Evolutionary conservation across 2,329 filamentous ascomycete species (phyloP).

Genomic region (Aspergillus quadricinctus): DNA sequence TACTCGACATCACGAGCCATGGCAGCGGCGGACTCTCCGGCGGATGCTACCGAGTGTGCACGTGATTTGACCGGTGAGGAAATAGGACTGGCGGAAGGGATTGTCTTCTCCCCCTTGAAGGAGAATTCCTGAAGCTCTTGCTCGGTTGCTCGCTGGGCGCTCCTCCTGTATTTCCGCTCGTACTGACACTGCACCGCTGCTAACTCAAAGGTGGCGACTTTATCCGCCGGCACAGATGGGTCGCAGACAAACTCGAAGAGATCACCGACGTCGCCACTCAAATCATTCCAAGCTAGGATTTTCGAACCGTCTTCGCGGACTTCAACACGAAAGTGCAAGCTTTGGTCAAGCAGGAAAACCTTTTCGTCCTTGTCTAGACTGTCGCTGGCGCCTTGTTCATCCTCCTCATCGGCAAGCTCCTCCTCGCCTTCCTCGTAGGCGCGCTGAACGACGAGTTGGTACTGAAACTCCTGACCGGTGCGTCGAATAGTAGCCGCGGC

Average conservation of each 20-base stretch:
- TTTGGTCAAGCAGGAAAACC: conserved; percentile 91
- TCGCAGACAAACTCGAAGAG: conserved; percentile 99
- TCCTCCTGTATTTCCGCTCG: conserved; percentile 87
- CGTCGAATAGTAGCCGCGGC: conserved; percentile 85
- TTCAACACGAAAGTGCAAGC: conserved; percentile 80
- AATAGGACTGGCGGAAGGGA: conserved; percentile 57
- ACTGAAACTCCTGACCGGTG: conserved; percentile 92
- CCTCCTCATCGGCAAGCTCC: conserved; percentile 86
- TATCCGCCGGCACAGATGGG: conserved; percentile 60
- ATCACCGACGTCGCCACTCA: conserved; percentile 89
- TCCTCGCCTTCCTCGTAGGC: conserved; percentile 98
- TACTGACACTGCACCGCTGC: conserved; percentile 92
- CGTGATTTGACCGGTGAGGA: conserved; percentile 43
- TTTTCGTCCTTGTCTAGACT: conserved; percentile 95
- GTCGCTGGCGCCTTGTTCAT: conserved; percentile 72
- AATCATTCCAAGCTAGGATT: conserved; percentile 88
- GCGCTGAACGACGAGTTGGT: conserved; percentile 92
- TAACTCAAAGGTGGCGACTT: conserved; percentile 74
- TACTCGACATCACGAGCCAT: conserved; percentile 45
- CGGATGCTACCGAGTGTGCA: conserved; percentile 32
- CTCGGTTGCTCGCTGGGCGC: conserved; percentile 73
- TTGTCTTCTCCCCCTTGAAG: conserved; percentile 61
- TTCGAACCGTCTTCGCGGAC: conserved; percentile 74
- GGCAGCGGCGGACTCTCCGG: conserved; percentile 38
- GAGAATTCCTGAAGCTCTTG: conserved; percentile 77